Base-by-base conservation (phyloP, 192 early-diverging fungal genomes). In the Backusella parvicylindrica region DNA sequence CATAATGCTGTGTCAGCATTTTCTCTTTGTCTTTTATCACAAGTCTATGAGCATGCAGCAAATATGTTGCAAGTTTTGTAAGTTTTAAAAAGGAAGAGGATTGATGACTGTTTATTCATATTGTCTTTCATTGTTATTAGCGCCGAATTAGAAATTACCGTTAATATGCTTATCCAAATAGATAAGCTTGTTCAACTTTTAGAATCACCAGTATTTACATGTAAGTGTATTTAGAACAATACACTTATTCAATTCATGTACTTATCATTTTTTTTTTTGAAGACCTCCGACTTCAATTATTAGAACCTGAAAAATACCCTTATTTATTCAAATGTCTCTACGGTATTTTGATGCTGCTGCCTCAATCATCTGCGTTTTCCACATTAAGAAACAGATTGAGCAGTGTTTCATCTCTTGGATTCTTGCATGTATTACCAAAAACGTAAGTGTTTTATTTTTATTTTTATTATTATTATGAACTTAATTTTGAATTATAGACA, bases 121-220 rank as follows among this genome's bases (percentile, higher is more conserved):
- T 35, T 12, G 32, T 23, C n/a, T 35, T 31, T 50, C 50, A 18
- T 50, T 72, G 26, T n/a, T 60, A 8, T 18, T 79, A 89, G 88
- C 81, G 96, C 93, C 9, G 93, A 97, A 64, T 85, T 97, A 66
- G 97, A 99, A 76, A 94, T 99, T 64, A 98, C 95, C 2, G 97
- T 99, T 40, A 93, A 90, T 68, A 86, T 97, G 32, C 81, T 99
- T 21, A 95, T 99, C 38, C 97, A 99, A 77, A 90, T 98, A 30
- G 98, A 99, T 78, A 99, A 98, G 75, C 89, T 99, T 2, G 98
- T 99, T 33, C 97, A 99, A 83, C 85, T 99, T 5, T 78, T 99
- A 18, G 98, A 99, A 81, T 95, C 94, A 1, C 98, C 98, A 8
- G 96, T 99, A 16, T 99, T 99, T 84, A 97, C 97, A 6, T 95